Base-by-base conservation (phyloP, 2,329 filamentous ascomycete genomes). In the Thelonectria discophora region DNA sequence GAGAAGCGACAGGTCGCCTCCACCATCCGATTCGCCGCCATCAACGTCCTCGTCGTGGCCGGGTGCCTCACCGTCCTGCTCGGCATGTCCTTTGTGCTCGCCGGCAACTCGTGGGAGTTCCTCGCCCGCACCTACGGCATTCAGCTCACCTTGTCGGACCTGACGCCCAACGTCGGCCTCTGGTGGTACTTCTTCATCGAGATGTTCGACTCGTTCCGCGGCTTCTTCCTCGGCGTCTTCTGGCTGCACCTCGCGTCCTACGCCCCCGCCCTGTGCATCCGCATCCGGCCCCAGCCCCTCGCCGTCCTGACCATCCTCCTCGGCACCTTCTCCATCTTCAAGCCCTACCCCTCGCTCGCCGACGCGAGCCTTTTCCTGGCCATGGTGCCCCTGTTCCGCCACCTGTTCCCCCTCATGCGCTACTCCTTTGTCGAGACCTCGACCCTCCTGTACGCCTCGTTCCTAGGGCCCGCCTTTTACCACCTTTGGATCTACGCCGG, bases 121-220 rank as follows among this genome's bases (percentile, higher is more conserved):
- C 78, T 98, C 18, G 79, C 85, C 8, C 93, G 93, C 18, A 97
- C 95, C 1, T 99, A 99, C 77, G 93, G 94, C 69, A 92, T 97
- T 48, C 94, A 97, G 70, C 84, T 99, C 39, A 88, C 95, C 1
- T 86, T 99, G 3, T 92, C 93, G 9, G 95, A 99, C 74, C 84
- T 99, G 42, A 96, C 94, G 0, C 95, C 95, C 12, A 99, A 98
- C 68, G 91, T 96, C 30, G 95, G 95, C 1, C 83, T 99, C 1
- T 99, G 95, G 95, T 99, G 95, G 95, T 99, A 99, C 79, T 99
- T 99, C 80, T 98, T 99, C 75, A 97, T 96, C 69, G 94, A 99
- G 75, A 99, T 99, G 88, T 99, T 99, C 76, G 95, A 99, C 79
- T 94, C 94, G 1, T 99, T 99, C 84, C 87, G 95, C 40, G 90